A percentile compares a stretch with the other conserved stretches of the same genome.
Evolutionary conservation across 306 rosid genomes (phyloP).

Genomic region (Dryas drummondii): DNA sequence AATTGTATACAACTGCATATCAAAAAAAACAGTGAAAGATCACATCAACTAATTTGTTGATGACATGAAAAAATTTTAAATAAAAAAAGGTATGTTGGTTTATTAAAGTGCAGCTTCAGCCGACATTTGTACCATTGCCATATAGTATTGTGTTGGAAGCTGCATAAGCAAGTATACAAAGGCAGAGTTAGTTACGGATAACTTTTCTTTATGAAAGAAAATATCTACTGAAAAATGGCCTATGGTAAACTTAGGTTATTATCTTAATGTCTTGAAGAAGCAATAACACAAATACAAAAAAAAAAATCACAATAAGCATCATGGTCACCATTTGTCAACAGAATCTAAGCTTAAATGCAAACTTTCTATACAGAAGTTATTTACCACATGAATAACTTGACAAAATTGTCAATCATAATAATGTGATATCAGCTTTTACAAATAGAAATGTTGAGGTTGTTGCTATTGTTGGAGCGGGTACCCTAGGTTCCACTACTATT

Average conservation of each 20-base stretch:
- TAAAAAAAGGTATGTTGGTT: background rate
- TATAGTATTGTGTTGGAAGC: slow-evolving; percentile 85
- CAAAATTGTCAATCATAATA: no score
- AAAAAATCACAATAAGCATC: background rate
- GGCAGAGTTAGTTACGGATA: slow-evolving; percentile 19
- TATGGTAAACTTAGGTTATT: slow-evolving; percentile 10
- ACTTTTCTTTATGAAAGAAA: slow-evolving; percentile 7
- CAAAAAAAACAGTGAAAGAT: slow-evolving; percentile 24
- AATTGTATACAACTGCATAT: slow-evolving; percentile 63
- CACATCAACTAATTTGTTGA: slow-evolving; percentile 9
- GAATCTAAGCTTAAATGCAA: no score
- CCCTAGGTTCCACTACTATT: no score
- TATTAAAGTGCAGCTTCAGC: slow-evolving; percentile 16
- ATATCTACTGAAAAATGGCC: background rate
- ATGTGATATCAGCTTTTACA: no score
- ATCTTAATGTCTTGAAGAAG: background rate
- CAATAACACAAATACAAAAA: background rate
- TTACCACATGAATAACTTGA: no score
- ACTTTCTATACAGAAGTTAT: no score
- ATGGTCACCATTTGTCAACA: background rate
- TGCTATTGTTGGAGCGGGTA: no score
- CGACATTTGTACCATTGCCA: slow-evolving; percentile 66
- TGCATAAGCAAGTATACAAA: slow-evolving; percentile 50
- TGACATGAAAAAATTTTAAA: background rate
- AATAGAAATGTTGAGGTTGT: no score